phyloP scores from a whole-genome alignment of 768 basidiomycete genomes.

The Clavulina sp. region DNA sequence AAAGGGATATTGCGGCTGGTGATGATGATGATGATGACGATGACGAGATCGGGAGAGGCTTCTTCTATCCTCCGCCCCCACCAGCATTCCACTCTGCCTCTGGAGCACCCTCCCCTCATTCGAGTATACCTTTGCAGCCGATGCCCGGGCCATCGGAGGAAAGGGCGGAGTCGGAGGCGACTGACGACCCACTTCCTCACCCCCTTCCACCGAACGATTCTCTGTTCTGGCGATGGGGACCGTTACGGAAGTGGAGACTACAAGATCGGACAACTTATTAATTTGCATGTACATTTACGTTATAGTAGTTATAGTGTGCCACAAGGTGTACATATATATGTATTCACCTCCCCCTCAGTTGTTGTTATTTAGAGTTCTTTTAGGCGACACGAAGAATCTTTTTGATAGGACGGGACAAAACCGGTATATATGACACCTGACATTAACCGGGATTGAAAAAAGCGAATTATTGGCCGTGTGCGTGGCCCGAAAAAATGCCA shows the following conservation, averaged over 20 bases:
- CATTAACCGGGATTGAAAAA: too few species aligned
- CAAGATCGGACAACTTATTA: constrained; percentile 58
- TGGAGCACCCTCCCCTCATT: neutral
- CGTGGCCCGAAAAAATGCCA: too few species aligned
- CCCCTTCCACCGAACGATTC: constrained; percentile 9
- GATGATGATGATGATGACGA: constrained; percentile 9
- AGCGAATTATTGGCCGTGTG: too few species aligned
- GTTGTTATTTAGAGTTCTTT: too few species aligned
- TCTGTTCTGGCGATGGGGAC: constrained; percentile 72
- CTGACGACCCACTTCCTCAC: constrained; percentile 1
- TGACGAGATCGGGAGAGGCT: neutral
- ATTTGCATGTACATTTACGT: neutral
- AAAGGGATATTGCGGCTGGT: constrained; percentile 11
- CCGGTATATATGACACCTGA: too few species aligned
- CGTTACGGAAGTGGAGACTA: constrained; percentile 53
- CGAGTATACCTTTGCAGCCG: neutral
- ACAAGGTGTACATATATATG: too few species aligned
- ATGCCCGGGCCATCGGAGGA: neutral
- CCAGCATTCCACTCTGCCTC: neutral
- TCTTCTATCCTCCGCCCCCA: neutral
- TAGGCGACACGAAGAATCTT: too few species aligned
- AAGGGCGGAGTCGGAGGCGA: neutral
- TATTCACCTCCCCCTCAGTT: too few species aligned
- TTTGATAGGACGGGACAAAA: too few species aligned
- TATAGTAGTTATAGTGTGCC: too few species aligned